Base-by-base conservation (phyloP, 768 basidiomycete genomes). In the Lactarius akahatsu region DNA sequence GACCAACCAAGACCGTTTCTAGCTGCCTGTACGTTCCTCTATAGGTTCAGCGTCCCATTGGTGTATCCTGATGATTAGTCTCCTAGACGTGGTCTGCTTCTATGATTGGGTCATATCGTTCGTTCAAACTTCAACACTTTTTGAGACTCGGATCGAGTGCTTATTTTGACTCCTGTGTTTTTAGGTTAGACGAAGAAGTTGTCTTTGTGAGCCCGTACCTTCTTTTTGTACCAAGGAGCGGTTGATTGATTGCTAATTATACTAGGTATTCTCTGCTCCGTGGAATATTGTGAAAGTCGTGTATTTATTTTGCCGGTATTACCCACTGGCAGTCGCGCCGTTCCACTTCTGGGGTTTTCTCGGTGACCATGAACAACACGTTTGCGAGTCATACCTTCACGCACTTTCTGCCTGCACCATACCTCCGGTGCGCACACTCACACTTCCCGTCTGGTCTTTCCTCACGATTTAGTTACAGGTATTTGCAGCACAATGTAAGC, bases 61-160 rank as follows among this genome's bases (percentile, higher is more conserved):
- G 26, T 36, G 36, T 11, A 6, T 32, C 8, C 47, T 59, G 34
- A 54, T 56, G 13, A 60, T 55, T n/a, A 4, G 11, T 15, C 8
- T 32, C 26, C 20, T 34, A 71, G 70, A 70, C n/a, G 57, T 54
- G 9, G 28, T 70, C 16, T 57, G 65, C n/a, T 57, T 70, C 43
- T 71, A 71, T 64, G 70, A 71, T 56, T 71, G 70, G 70, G 34
- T 70, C 36, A 62, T 61, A 23, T 62, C 64, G 69, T 71, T 34
- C 61, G 70, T 70, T 16, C 28, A 43, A 50, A 26, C 11, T 38
- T 56, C 1, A 43, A 10, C 20, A 0, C 47, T 62, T 50, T 20
- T 30, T 67, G 38, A 40, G 13, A 15, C 38, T 3, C 4, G 38
- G 38, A 40, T 34, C 9, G 32, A 34, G 1, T 32, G 9, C 18